Conservation (phyloP, 2,329 filamentous ascomycete genomes). For the Xylaria sp. region DNA sequence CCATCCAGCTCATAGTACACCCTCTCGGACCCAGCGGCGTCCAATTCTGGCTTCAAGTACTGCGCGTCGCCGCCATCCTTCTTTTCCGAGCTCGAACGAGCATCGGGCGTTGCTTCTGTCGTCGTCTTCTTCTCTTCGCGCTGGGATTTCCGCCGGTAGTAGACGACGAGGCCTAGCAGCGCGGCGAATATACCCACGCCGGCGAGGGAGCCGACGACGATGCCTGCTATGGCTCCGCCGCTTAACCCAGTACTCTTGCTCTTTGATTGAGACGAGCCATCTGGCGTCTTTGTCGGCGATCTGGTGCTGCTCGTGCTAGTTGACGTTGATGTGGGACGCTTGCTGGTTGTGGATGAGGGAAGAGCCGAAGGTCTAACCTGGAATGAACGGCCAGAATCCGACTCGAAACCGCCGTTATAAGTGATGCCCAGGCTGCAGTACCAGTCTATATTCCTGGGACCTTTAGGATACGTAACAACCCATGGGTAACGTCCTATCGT, state of each 20-base stretch:
- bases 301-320: not conserved
- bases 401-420: not conserved
- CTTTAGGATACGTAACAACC: constrained; percentile 1
- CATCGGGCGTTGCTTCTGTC: not conserved
- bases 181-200: constrained; percentile 13
- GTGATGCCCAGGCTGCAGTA: constrained; percentile 14
- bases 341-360: not conserved
- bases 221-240: constrained; percentile 14
- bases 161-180: constrained; percentile 6
- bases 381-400: constrained; percentile 14
- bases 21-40: not conserved
- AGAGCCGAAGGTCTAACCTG: not conserved
- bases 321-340: not conserved
- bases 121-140: not conserved
- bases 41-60: constrained; percentile 18
- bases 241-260: not conserved
- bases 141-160: constrained; percentile 14
- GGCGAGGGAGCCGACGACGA: not conserved
- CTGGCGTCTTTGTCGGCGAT: not conserved
- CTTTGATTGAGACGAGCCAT: not conserved
- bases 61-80: not conserved
- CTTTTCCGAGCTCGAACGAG: not conserved
- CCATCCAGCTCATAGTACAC: constrained; percentile 18
- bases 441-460: constrained; percentile 3
- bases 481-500: constrained; percentile 4